Conservation (phyloP, 306 rosid species). For the Erythrophleum fordii region DNA sequence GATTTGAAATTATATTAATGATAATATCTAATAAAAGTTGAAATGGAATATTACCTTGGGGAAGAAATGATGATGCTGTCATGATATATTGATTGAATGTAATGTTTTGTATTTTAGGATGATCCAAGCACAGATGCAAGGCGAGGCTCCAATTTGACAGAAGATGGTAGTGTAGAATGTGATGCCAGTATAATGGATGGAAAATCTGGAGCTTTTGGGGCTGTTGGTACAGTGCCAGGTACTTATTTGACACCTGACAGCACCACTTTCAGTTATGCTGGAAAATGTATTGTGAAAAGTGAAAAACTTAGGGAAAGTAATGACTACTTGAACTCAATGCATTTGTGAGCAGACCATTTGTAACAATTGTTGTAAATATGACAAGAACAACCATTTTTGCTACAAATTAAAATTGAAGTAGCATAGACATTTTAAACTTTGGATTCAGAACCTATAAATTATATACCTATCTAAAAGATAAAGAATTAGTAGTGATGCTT, state of each 20-base stretch:
- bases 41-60: neutral
- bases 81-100: slow-evolving; percentile 5
- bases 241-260: slow-evolving; percentile 12
- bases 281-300: neutral
- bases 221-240: slow-evolving; percentile 97
- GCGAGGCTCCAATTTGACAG: slow-evolving; percentile 92
- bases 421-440: no score
- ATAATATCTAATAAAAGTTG: neutral
- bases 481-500: no score
- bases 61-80: neutral
- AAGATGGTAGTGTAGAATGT: slow-evolving; percentile 82
- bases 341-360: slow-evolving; percentile 31
- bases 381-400: no score
- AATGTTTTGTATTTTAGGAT: slow-evolving; percentile 52
- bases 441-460: no score
- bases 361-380: no score
- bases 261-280: slow-evolving; percentile 7
- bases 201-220: slow-evolving; percentile 83
- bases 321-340: slow-evolving; percentile 27
- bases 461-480: no score
- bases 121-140: slow-evolving; percentile 90
- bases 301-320: slow-evolving; percentile 57
- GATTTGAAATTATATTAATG: neutral
- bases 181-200: slow-evolving; percentile 96
- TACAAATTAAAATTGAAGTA: no score